A percentile compares a stretch with the other conserved stretches of the same genome.
Evolutionary conservation across 495 filamentous ascomycete species (phyloP).

Genomic region (Penicillium cinerascens): DNA sequence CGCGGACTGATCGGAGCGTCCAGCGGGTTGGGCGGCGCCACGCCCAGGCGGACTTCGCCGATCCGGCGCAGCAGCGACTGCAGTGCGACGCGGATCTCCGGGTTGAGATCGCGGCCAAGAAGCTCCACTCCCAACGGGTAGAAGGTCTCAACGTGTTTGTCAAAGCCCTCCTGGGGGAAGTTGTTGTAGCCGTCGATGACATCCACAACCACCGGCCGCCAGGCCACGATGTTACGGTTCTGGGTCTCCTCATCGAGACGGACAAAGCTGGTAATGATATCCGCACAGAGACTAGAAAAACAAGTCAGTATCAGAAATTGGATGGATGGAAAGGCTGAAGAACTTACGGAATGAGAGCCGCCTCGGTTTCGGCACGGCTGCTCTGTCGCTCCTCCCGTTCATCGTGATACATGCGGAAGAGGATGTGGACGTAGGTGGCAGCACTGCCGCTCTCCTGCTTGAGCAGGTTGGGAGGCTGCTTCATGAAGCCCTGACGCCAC

Average conservation of each 20-base stretch:
- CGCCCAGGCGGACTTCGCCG: constrained; percentile 75
- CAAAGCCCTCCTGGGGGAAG: constrained; percentile 81
- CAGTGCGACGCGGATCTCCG: constrained; percentile 72
- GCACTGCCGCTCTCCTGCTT: constrained; percentile 95
- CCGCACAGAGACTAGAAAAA: constrained; percentile 66
- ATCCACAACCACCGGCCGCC: constrained; percentile 95
- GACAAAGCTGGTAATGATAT: constrained; percentile 82
- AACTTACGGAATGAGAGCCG: constrained; percentile 79
- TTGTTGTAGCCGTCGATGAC: constrained; percentile 93
- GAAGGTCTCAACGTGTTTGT: constrained; percentile 72
- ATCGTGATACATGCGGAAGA: constrained; percentile 96
- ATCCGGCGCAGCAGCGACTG: constrained; percentile 73
- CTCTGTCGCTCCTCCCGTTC: constrained; percentile 74
- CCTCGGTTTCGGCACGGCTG: constrained; percentile 76
- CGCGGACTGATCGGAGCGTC: constrained; percentile 46
- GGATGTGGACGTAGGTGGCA: constrained; percentile 87
- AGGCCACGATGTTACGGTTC: constrained; percentile 91
- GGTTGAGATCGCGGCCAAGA: constrained; percentile 73
- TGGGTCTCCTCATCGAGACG: constrained; percentile 89
- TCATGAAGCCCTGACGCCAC: constrained; percentile 99
- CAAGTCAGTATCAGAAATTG: constrained; percentile 6
- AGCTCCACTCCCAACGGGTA: constrained; percentile 83
- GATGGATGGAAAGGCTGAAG: not conserved
- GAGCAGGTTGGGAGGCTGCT: constrained; percentile 95
- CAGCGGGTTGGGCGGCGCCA: constrained; percentile 38